Evolutionary conservation across 495 filamentous ascomycete genomes (phyloP), one percentile per base, ranked within the genome.

Genomic region (Aspergillus bertholletiae): DNA sequence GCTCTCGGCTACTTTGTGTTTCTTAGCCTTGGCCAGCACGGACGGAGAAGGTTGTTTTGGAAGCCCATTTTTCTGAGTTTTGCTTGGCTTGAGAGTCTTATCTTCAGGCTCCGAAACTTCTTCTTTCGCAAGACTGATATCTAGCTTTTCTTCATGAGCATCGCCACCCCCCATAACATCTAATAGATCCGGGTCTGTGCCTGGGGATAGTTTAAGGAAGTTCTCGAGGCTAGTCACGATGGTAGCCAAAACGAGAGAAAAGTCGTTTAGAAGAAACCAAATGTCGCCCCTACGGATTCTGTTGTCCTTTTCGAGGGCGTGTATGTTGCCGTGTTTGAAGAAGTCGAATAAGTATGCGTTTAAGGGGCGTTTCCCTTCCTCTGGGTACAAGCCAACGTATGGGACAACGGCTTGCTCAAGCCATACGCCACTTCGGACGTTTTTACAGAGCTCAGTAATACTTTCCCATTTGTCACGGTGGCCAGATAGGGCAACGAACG

Each of bases 331-430:
- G 56, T 92, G 81, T 63, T 80, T 84, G 79, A 79, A 89, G 67
- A 90, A 92, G 59, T 91, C 87, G 47, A 83, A 81, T 8, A 92
- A 69, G 57, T 89, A 90, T 0, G 86, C 86, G 59, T 92, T 91
- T 44, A 86, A 58, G 17, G 80, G 71, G n/a, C 66, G 44, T 15
- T 66, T 65, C 5, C 65, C 63, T 49, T 84, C 77, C 23, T 83
- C 74, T 0, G 83, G 77, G 51, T 76, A 74, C 5, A 86, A 61
- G 22, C 75, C 73, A 1, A 91, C 64, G 67, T 86, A 80, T 0
- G 88, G 88, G 24, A 92, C 78, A 12, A 84, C 84, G 6, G 85
- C 74, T 59, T 85, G 77, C 64, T 92, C 88, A 0, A 92, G 74
- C 66, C 88, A 90, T 3, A 92, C 81, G 1, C 81, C 86, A 13